Evolutionary conservation across 169 alveolate species (phyloP), one percentile per base, ranked within the genome.

Genomic region (Plasmodium malariae): DNA sequence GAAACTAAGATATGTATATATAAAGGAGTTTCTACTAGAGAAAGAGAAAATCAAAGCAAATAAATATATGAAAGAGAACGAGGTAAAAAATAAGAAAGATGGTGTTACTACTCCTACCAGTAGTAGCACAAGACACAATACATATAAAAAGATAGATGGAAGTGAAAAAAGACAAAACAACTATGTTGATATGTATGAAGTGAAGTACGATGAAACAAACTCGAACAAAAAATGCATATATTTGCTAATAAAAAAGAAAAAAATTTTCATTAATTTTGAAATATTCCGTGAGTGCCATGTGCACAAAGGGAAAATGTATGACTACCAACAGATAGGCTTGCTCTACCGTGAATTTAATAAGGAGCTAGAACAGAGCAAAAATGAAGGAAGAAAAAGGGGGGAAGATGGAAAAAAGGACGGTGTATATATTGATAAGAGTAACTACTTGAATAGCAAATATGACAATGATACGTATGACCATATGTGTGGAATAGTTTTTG

Each of bases 231-330:
- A 28, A 21, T 12, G 21, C 59, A 51, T 83, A 1, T 83, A 67
- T 49, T 57, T 83, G 2, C 7, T 67, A 9, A 48, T 83, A 9
- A 83, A 83, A 70, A 83, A 83, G 49, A 68, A 83, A 34, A 83
- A n/a, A 21, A 60, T 83, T 7, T 32, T 49, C 19, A 83, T 83
- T 3, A 67, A 83, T 34, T 83, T 83, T 67, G 65, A 65, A 5
- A 12, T 83, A 2, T 83, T 67, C 36, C 26, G 21, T 2, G 60
- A 49, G 19, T 83, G 91, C 24, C 21, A 7, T 6, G 55, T 32
- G 11, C 91, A 83, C 43, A 83, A 54, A 43, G 91, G 30, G 19
- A 67, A 59, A 32, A 1, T 83, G 19, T 83, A 83, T 30, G 83
- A 83, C 14, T 83, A 83, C 67, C 37, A 67, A 43, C 28, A 57